A percentile compares a stretch with the other conserved stretches of the same genome.
These are phyloP conservation scores for Beauveria brongniartii DNA, from an alignment of 2,329 filamentous ascomycete species.

Conservation along the genomic window DNA sequence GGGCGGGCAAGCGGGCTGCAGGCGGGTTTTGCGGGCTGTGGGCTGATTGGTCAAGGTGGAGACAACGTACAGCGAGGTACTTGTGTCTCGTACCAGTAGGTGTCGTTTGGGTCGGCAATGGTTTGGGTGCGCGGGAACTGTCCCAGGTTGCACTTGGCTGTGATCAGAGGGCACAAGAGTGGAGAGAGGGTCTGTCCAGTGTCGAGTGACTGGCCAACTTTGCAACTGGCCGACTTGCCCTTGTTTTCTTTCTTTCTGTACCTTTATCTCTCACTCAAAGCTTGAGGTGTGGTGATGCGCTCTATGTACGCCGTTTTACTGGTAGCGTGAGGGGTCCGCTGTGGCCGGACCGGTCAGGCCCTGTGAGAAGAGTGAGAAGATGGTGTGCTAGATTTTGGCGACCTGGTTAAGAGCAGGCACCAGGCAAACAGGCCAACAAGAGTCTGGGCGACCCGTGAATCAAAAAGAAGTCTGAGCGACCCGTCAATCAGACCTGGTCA, in stretches of 20 bases:
- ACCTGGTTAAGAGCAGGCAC: too few species aligned
- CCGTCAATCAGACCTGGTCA: too few species aligned
- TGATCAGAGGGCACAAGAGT: not conserved
- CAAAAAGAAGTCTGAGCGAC: too few species aligned
- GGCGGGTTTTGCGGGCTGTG: conserved; percentile 1
- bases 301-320: not conserved
- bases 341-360: not conserved
- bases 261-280: not conserved
- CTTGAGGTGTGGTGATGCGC: not conserved
- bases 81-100: not conserved
- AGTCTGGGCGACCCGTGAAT: too few species aligned
- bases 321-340: conserved; percentile 1
- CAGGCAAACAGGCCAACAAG: too few species aligned
- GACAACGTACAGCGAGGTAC: not conserved
- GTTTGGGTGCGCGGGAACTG: not conserved
- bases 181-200: not conserved
- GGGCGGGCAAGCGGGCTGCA: not conserved
- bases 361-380: not conserved
- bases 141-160: not conserved
- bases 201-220: too few species aligned
- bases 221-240: not conserved
- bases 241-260: not conserved
- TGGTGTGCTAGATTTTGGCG: not conserved
- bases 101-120: not conserved
- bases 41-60: not conserved